Percentiles rank a stretch among this genome's conserved stretches.
Conservation (phyloP, 2,329 filamentous ascomycete species). For the Aspergillus sp. region DNA sequence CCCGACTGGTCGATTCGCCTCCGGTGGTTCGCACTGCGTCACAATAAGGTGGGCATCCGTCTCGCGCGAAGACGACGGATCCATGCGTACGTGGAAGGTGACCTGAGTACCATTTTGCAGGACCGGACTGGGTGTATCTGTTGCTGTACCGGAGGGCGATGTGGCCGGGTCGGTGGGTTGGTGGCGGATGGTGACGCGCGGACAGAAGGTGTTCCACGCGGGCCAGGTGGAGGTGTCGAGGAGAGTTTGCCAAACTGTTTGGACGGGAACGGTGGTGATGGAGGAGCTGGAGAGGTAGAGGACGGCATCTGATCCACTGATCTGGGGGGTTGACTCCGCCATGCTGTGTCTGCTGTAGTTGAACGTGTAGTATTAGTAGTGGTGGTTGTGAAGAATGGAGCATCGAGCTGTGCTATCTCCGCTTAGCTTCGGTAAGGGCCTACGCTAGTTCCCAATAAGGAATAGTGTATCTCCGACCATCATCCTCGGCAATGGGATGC, state of each 20-base stretch:
- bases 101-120: slow-evolving; percentile 36
- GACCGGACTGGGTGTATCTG: slow-evolving; percentile 12
- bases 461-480: too few species aligned
- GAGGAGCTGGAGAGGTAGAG: slow-evolving; percentile 27
- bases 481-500: too few species aligned
- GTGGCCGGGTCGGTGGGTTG: slow-evolving; percentile 22
- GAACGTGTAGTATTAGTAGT: not conserved
- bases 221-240: slow-evolving; percentile 40
- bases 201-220: slow-evolving; percentile 42
- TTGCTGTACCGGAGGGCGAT: slow-evolving; percentile 1
- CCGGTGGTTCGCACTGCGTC: slow-evolving; percentile 24
- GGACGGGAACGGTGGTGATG: slow-evolving; percentile 34
- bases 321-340: slow-evolving; percentile 20
- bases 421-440: too few species aligned
- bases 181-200: slow-evolving; percentile 37
- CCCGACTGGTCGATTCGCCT: slow-evolving; percentile 10
- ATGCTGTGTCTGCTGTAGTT: not conserved
- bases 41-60: slow-evolving; percentile 23
- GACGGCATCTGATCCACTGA: slow-evolving; percentile 21
- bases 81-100: slow-evolving; percentile 39
- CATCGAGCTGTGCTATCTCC: too few species aligned
- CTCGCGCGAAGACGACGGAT: slow-evolving; percentile 21
- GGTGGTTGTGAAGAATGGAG: not conserved
- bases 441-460: too few species aligned
- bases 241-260: slow-evolving; percentile 37